Percentiles rank a stretch among this genome's conserved stretches.
Evolutionary conservation across 768 basidiomycete species (phyloP).

Genomic region (Daedaleopsis nitida): DNA sequence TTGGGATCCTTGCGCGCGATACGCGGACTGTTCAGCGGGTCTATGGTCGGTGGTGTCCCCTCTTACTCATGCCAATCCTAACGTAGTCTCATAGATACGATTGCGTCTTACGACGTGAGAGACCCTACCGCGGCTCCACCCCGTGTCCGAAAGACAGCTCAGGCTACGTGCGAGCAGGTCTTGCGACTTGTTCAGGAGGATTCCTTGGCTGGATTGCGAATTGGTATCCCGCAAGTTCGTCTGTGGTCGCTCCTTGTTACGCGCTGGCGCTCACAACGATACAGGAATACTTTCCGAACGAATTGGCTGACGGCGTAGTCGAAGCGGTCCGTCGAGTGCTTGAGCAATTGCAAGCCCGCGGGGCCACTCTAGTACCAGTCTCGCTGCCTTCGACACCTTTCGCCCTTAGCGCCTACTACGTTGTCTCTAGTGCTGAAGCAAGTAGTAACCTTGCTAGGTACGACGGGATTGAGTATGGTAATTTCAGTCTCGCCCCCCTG

Average conservation of each 20-base stretch:
- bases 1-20: constrained; percentile 73
- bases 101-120: constrained; percentile 53
- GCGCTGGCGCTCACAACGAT: not conserved
- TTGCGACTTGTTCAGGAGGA: not conserved
- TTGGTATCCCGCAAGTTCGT: constrained; percentile 75
- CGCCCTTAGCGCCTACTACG: constrained; percentile 92
- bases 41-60: constrained; percentile 56
- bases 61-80: not conserved
- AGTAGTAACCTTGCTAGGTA: constrained; percentile 90
- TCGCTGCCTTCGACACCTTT: constrained; percentile 69
- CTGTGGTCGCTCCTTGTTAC: not conserved
- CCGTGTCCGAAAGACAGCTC: constrained; percentile 39
- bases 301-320: constrained; percentile 52
- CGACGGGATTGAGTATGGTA: constrained; percentile 86
- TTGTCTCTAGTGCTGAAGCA: constrained; percentile 93
- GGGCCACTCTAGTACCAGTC: constrained; percentile 72
- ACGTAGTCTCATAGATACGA: constrained; percentile 28
- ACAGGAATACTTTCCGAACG: constrained; percentile 80
- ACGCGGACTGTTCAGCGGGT: constrained; percentile 52
- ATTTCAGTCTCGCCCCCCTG: not conserved
- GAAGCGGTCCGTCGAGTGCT: constrained; percentile 50
- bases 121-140: constrained; percentile 75
- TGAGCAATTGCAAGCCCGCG: constrained; percentile 43
- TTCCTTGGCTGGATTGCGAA: constrained; percentile 54
- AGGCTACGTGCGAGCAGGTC: constrained; percentile 16